Evolutionary conservation across 192 early-diverging fungal species (phyloP), one percentile per base, ranked within the genome.

Genomic region (Diversispora epigaea): DNA sequence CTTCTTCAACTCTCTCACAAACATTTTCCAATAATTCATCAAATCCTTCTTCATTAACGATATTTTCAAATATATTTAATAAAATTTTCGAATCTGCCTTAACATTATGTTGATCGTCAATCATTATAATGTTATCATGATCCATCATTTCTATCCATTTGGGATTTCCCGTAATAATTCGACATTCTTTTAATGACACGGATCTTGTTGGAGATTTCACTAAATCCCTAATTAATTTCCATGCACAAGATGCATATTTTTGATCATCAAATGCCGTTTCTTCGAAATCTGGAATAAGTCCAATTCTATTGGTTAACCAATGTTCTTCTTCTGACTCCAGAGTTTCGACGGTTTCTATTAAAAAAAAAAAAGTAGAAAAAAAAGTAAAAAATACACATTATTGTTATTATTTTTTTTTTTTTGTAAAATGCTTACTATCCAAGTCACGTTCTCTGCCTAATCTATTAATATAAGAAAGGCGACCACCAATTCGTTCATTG

Each of bases 61-160:
- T 17, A 0, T 39, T 19, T 21, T 60, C 57, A 46, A 73, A 73
- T 55, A 73, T 44, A 41, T 73, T 73, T n/a, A 21, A 44, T 47
- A 73, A 61, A 44, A 73, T 73, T 62, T 61, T 73, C 21, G 71
- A 73, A 73, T 73, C 71, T 0, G 71, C 71, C 46, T 21, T 73
- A 45, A 73, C 57, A 39, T 61, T 47, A 15, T 62, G 1, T 4
- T 73, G n/a, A 4, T 43, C 22, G 17, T 73, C 71, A 45, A 73
- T 39, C 55, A 58, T 41, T 10, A 73, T 61, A 61, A 73, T 73
- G 45, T 55, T 55, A 73, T 73, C 71, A 41, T 73, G 71, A 73
- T 73, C 71, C 17, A 73, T 21, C 52, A 14, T 52, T 60, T 50
- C 40, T 44, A 61, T 15, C 22, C 47, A 73, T 43, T 50, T 52